Evolutionary conservation across 345 rosid species (phyloP).

Genomic region (Clausena lansium): DNA sequence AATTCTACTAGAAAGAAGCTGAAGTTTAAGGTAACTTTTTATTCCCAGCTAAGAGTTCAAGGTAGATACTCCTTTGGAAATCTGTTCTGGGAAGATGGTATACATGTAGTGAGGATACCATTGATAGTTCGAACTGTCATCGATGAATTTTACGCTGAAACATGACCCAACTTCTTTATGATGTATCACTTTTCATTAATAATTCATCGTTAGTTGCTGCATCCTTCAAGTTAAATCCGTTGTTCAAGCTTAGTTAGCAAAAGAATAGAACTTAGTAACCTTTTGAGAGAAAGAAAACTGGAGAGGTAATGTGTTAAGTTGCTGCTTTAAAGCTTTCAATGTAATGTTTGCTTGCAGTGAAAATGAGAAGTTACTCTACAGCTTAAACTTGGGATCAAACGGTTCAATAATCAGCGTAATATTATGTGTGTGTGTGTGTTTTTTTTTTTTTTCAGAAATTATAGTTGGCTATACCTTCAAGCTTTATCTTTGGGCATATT

Average conservation of each 20-base stretch:
- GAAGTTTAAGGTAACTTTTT: conserved; percentile 40
- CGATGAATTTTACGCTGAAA: conserved; percentile 26
- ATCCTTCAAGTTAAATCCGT: conserved; percentile 3
- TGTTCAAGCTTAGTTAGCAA: not conserved
- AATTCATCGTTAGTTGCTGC: not conserved
- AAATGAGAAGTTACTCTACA: no score
- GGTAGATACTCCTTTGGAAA: conserved; percentile 58
- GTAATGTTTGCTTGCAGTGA: no score
- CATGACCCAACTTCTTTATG: conserved; percentile 15
- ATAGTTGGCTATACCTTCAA: not conserved
- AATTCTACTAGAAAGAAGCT: conserved; percentile 38
- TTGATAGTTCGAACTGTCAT: conserved; percentile 41
- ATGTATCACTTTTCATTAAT: not conserved
- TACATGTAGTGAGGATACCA: conserved; percentile 47
- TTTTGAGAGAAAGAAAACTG: not conserved
- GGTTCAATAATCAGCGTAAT: no score
- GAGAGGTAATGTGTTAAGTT: not conserved
- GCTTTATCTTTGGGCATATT: not conserved
- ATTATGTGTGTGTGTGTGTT: no score
- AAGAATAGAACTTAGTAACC: not conserved
- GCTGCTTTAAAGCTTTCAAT: not conserved
- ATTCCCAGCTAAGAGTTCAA: conserved; percentile 36
- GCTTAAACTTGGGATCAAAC: no score
- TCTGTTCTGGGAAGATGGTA: conserved; percentile 48
- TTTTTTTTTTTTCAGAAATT: no score